phyloP scores from a whole-genome alignment of 2,329 filamentous ascomycete species.

The Apiospora hydei region DNA sequence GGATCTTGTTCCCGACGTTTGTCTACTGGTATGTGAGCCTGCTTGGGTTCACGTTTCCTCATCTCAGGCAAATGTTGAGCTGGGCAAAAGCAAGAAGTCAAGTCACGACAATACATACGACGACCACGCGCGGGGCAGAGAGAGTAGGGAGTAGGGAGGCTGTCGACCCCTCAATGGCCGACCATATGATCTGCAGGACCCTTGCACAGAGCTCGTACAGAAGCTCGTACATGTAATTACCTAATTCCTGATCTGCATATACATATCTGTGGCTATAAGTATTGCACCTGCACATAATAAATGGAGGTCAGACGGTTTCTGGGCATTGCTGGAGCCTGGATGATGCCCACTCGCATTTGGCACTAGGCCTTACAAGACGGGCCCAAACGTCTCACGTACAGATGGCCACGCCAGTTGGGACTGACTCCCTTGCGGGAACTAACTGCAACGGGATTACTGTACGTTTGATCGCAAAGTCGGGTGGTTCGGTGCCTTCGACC shows the following conservation, averaged over 20 bases:
- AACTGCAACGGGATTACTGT: conserved; percentile 10
- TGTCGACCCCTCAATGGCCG: background rate
- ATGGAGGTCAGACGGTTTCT: background rate
- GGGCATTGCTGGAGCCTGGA: background rate
- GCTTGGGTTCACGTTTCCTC: background rate
- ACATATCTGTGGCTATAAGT: background rate
- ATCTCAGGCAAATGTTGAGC: background rate
- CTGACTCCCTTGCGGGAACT: background rate
- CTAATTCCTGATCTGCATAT: background rate
- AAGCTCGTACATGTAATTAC: background rate
- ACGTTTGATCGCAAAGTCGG: background rate
- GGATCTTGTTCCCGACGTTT: background rate
- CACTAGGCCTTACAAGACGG: background rate
- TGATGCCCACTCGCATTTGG: background rate
- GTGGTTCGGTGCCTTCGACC: background rate
- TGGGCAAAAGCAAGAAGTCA: background rate
- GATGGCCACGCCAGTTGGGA: background rate
- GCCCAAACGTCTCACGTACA: conserved; percentile 1
- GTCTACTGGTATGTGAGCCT: background rate
- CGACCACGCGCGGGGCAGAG: background rate
- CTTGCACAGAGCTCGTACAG: background rate
- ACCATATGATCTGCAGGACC: conserved; percentile 10
- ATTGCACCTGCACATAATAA: background rate
- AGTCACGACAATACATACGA: background rate
- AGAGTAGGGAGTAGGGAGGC: background rate